Evolutionary conservation across 1,139 yeast species (phyloP).

Genomic region (Trichomonascaceae sp.): DNA sequence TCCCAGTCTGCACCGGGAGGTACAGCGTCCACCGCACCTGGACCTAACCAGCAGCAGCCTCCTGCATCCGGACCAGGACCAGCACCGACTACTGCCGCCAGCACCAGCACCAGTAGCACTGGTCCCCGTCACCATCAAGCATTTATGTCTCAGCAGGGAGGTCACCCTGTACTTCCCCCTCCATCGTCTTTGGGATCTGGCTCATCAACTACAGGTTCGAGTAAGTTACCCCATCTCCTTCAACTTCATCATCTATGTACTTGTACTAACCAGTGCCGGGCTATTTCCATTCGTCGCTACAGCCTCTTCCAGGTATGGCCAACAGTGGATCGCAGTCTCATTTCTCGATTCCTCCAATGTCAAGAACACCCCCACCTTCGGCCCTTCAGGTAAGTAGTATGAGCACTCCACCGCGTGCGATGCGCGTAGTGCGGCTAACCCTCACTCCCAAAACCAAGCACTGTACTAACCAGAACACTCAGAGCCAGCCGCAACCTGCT

Average conservation of each 20-base stretch:
- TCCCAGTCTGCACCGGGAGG: no score
- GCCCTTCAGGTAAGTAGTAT: constrained; percentile 2
- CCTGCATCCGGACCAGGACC: no score
- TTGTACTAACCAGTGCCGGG: constrained; percentile 1
- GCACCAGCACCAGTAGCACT: no score
- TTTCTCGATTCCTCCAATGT: constrained; percentile 4
- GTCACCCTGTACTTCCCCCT: constrained; percentile 22
- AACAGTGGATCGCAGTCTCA: constrained; percentile 6
- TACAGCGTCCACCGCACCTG: no score
- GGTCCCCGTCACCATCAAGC: constrained; percentile 11
- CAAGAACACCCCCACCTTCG: constrained; percentile 6
- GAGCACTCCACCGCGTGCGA: constrained; percentile 3
- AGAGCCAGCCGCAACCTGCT: constrained; percentile 6
- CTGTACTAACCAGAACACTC: constrained; percentile 2
- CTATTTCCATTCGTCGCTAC: constrained; percentile 7
- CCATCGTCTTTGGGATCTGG: constrained; percentile 14
- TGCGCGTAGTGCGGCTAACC: constrained; percentile 9
- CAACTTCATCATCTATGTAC: background rate
- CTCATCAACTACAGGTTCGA: constrained; percentile 7
- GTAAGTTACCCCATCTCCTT: constrained; percentile 6
- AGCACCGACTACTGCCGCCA: no score
- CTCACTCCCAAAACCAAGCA: constrained; percentile 4
- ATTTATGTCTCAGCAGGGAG: constrained; percentile 16
- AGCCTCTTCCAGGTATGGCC: constrained; percentile 29
- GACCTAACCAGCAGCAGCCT: no score